Evolutionary conservation across 345 rosid species (phyloP).

Genomic region (Lepidium sativum): DNA sequence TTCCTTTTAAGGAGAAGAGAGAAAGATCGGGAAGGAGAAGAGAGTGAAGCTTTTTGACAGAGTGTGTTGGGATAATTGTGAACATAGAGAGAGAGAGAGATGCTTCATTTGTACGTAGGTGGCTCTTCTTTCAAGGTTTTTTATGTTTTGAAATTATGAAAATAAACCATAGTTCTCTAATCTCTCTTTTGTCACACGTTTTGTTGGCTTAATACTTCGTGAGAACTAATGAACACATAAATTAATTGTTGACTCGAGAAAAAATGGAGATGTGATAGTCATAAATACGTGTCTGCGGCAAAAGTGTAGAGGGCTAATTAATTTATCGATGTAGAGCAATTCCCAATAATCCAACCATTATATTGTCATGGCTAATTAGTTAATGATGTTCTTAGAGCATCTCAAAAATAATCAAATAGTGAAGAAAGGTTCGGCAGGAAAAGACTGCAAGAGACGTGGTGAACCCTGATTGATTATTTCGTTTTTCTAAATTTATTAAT

Average conservation of each 20-base stretch:
- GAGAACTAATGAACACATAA: no score
- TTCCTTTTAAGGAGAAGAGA: conserved; percentile 19
- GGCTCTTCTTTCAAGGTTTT: conserved; percentile 22
- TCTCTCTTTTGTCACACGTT: neutral
- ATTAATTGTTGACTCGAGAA: no score
- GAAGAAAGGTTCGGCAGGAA: no score
- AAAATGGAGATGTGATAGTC: neutral
- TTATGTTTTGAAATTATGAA: conserved; percentile 3
- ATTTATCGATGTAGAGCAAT: conserved; percentile 4
- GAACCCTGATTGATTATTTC: no score
- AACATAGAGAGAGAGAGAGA: conserved; percentile 24
- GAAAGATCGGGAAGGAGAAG: conserved; percentile 2
- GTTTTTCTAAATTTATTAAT: no score
- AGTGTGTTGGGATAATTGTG: conserved; percentile 26
- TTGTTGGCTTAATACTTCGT: neutral
- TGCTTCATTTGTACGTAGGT: conserved; percentile 7
- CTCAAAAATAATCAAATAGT: no score
- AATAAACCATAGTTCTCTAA: neutral
- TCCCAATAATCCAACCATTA: conserved; percentile 12
- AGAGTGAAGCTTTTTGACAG: conserved; percentile 24
- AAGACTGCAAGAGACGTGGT: no score
- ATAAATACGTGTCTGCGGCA: neutral
- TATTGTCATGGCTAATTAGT: neutral
- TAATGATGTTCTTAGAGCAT: no score
- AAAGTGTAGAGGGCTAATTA: neutral